Percentiles rank a stretch among this genome's conserved stretches.
Conservation (phyloP, 1,139 yeast genomes). For the Saccharomyces pastorianus region DNA sequence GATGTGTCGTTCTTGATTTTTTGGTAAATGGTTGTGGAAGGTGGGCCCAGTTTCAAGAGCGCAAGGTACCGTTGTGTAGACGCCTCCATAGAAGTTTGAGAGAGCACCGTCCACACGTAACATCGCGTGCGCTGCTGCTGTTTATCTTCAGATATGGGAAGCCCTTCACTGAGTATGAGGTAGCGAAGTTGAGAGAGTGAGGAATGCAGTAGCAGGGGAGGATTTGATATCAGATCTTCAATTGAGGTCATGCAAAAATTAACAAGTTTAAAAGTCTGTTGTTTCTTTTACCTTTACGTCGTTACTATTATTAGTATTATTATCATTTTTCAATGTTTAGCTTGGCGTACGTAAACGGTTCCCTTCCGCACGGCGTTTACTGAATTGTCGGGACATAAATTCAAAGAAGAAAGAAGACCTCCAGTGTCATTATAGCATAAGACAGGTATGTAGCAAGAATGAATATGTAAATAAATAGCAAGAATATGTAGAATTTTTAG, state of each 20-base stretch:
- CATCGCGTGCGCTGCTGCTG: constrained; percentile 36
- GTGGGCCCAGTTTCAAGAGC: constrained; percentile 51
- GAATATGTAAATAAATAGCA: not conserved
- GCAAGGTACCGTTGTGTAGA: constrained; percentile 45
- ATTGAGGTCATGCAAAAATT: constrained; percentile 17
- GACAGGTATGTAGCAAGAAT: not conserved
- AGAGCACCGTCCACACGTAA: constrained; percentile 75
- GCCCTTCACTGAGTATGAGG: constrained; percentile 69
- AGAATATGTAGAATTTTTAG: not conserved
- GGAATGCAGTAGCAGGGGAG: constrained; percentile 46
- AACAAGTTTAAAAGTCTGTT: not conserved
- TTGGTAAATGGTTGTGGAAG: constrained; percentile 40
- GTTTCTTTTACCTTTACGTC: not conserved
- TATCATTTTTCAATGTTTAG: not conserved
- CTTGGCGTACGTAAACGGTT: not conserved
- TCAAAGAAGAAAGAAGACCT: not conserved
- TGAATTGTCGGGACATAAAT: not conserved
- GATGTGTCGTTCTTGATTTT: constrained; percentile 85
- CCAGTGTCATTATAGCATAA: not conserved
- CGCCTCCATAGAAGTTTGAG: constrained; percentile 54
- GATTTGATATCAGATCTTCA: constrained; percentile 26
- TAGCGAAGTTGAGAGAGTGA: constrained; percentile 75
- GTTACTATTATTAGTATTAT: not conserved
- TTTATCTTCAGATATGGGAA: constrained; percentile 41
- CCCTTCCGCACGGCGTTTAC: not conserved